Conservation (phyloP, 2,329 filamentous ascomycete genomes). For the Plenodomus tracheiphilus region DNA sequence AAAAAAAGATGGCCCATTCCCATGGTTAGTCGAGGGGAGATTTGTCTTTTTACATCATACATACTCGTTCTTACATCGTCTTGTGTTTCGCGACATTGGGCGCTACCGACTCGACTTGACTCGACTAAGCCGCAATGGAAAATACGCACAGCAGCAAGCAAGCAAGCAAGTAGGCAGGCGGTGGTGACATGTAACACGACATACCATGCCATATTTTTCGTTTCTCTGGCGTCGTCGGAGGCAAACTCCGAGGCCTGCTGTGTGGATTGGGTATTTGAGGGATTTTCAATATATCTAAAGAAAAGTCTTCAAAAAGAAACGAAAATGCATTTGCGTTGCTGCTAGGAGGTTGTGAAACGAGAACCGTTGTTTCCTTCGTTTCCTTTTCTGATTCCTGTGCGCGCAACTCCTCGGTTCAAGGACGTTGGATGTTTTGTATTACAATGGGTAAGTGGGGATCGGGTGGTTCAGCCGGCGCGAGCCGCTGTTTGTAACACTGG, state of each 20-base stretch:
- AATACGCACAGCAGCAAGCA: background rate
- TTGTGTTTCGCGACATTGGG: too few species aligned
- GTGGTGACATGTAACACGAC: background rate
- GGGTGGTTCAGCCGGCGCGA: constrained; percentile 7
- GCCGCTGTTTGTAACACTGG: constrained; percentile 5
- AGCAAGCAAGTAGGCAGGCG: too few species aligned
- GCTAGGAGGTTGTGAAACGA: background rate
- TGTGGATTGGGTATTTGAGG: too few species aligned
- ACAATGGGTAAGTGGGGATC: background rate
- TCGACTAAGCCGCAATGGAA: background rate
- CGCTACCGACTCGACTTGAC: too few species aligned
- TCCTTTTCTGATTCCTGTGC: too few species aligned
- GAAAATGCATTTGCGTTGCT: background rate
- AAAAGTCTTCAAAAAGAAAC: background rate
- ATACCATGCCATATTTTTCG: too few species aligned
- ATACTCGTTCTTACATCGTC: background rate
- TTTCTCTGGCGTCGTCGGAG: background rate
- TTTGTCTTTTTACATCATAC: background rate
- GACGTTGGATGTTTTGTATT: background rate
- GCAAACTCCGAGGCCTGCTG: background rate
- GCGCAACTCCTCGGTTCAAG: background rate
- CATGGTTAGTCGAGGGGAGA: too few species aligned
- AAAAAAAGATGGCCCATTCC: too few species aligned
- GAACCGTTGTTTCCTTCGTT: background rate
- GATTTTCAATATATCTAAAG: too few species aligned